A percentile compares a stretch with the other conserved stretches of the same genome.
Conservation (phyloP, 2,329 filamentous ascomycete species). For the Fusarium pseudonygamai region DNA sequence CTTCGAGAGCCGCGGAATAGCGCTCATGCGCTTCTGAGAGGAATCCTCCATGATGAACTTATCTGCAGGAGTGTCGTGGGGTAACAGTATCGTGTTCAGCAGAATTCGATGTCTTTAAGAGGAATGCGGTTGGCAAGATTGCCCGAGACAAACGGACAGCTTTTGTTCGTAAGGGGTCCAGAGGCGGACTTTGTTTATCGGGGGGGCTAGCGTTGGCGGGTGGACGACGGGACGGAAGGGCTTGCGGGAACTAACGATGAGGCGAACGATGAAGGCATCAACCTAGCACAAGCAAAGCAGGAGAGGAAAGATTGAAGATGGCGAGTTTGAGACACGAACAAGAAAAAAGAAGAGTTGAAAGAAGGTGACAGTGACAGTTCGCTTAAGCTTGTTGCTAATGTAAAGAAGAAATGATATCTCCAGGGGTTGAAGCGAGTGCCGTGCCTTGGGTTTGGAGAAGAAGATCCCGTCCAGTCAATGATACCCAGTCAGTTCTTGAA, state of each 20-base stretch:
- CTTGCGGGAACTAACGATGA: slow-evolving; percentile 35
- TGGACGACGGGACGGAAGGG: slow-evolving; percentile 38
- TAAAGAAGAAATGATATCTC: slow-evolving; percentile 35
- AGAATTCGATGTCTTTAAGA: slow-evolving; percentile 8
- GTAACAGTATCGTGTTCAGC: background rate
- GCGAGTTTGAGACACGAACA: background rate
- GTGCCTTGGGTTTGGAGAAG: slow-evolving; percentile 30
- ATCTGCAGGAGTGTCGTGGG: background rate
- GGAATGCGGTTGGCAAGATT: slow-evolving; percentile 11
- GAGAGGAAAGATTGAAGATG: background rate
- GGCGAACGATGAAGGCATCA: background rate
- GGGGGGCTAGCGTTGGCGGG: slow-evolving; percentile 42
- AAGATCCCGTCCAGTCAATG: slow-evolving; percentile 21
- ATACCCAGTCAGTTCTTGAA: background rate
- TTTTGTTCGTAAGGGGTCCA: slow-evolving; percentile 26
- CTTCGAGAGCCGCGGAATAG: slow-evolving; percentile 52
- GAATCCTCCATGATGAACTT: slow-evolving; percentile 45
- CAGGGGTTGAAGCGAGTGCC: slow-evolving; percentile 32
- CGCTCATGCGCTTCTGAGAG: slow-evolving; percentile 49
- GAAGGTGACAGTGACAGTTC: background rate
- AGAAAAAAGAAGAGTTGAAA: background rate
- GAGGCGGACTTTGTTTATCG: slow-evolving; percentile 3
- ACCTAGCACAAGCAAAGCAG: background rate
- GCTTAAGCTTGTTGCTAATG: slow-evolving; percentile 21
- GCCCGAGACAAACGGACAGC: background rate